Base-by-base conservation (phyloP, 148 eudicot species). In the Diospyros kaki region DNA sequence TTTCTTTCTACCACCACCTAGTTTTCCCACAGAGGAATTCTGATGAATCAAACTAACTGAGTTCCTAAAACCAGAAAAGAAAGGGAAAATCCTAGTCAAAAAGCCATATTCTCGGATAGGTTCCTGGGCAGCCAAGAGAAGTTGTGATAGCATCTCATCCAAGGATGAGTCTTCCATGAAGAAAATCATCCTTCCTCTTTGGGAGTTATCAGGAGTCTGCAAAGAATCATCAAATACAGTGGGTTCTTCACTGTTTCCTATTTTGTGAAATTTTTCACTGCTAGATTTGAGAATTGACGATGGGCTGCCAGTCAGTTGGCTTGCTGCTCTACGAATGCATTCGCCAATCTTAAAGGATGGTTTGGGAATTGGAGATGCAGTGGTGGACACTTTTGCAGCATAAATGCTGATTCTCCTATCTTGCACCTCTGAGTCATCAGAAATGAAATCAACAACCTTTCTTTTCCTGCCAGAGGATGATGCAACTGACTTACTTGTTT, bases 271-370 rank as follows among this genome's bases (percentile, higher is more conserved):
- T 73, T 78, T 77, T 17, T 75, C 91, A 51, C 61, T 66, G 58
- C 75, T 59, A 50, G 70, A 55, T 77, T 83, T 89, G 15, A 78
- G 28, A 42, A 80, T 58, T 43, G 82, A 28, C 28, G 28, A 85
- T 28, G 90, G 81, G 52, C 94, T 68, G 41, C 94, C 92, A 3
- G 96, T 84, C 72, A 95, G 78, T 77, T 95, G 98, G 85, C 85
- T 92, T 68, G 98, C 98, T 54, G 85, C 91, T 85, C 96, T 84
- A 61, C 89, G 90, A 81, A 95, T 95, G 84, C 89, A 86, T 53
- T 89, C 97, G 80, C 98, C 98, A 75, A 95, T 83, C 80, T 92
- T 95, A 74, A 95, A 95, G 14, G 98, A 89, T 65, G 93, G 94
- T 69, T 88, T 90, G 55, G 92, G 89, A 70, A 71, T 79, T 65